Percentiles rank a stretch among this genome's conserved stretches.
phyloP scores from a whole-genome alignment of 129 eudicot species.

The Ambrosia artemisiifolia region DNA sequence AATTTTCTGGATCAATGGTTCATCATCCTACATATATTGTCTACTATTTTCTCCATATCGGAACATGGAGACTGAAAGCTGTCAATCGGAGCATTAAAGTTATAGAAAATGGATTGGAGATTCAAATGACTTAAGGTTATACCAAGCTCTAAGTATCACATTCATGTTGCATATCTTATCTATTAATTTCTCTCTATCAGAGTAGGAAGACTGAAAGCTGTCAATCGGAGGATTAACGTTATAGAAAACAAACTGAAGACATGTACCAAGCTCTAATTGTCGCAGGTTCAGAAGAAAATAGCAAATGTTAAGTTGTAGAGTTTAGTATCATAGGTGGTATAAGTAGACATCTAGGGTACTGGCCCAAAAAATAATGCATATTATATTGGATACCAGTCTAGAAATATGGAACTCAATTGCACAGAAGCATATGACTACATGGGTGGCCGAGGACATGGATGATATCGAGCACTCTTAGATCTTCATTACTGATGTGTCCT shows the following conservation, averaged over 20 bases:
- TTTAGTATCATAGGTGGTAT: conserved; percentile 12
- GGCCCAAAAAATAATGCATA: conserved; percentile 4
- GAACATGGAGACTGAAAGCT: conserved; percentile 8
- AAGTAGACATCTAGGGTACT: background rate
- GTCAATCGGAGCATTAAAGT: conserved; percentile 7
- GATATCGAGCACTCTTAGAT: too few species aligned
- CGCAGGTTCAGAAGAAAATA: conserved; percentile 1
- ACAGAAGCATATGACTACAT: too few species aligned
- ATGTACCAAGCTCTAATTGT: too few species aligned
- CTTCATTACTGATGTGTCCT: too few species aligned
- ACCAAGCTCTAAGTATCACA: background rate
- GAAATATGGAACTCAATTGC: conserved; percentile 6
- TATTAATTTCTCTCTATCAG: too few species aligned
- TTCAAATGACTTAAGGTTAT: conserved; percentile 2
- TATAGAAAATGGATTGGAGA: background rate
- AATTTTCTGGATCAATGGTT: conserved; percentile 15
- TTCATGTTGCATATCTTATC: too few species aligned
- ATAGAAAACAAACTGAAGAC: too few species aligned
- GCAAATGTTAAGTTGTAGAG: conserved; percentile 9
- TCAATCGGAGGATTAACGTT: too few species aligned
- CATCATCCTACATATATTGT: conserved; percentile 5
- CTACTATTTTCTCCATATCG: conserved; percentile 7
- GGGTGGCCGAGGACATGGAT: too few species aligned
- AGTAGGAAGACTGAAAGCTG: too few species aligned
- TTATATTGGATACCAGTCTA: conserved; percentile 1